Conservation (phyloP, 2,329 filamentous ascomycete genomes). For the Dactylellina drechsleri region DNA sequence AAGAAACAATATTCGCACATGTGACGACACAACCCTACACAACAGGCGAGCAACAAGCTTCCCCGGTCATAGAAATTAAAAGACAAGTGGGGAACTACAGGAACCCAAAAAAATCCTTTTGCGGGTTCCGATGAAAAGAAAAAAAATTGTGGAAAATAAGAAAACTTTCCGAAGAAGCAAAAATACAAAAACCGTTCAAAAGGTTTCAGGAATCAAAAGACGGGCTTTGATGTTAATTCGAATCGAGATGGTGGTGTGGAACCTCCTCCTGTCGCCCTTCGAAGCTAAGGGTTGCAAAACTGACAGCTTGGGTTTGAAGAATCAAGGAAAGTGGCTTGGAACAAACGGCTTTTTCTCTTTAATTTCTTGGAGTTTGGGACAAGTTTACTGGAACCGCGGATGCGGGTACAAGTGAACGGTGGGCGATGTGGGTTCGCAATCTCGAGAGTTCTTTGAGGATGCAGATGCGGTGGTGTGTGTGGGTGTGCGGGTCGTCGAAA, state of each 20-base stretch:
- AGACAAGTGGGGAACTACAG: constrained; percentile 27
- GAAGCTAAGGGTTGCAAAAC: constrained; percentile 7
- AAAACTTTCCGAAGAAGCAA: constrained; percentile 12
- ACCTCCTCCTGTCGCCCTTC: constrained; percentile 4
- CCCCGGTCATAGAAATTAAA: constrained; percentile 35
- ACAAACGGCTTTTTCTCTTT: constrained; percentile 31
- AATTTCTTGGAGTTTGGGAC: constrained; percentile 20
- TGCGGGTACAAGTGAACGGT: constrained; percentile 46
- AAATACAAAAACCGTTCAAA: background rate
- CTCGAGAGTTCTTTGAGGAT: constrained; percentile 38
- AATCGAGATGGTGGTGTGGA: constrained; percentile 33
- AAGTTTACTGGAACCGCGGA: constrained; percentile 52
- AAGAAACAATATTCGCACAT: constrained; percentile 32
- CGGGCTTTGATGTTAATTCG: too few relatives aligned
- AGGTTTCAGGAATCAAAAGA: background rate
- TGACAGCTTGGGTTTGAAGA: constrained; percentile 23
- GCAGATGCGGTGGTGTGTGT: constrained; percentile 24
- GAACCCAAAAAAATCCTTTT: background rate
- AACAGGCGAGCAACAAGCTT: constrained; percentile 31
- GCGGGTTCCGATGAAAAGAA: constrained; percentile 6
- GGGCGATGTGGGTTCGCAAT: constrained; percentile 37
- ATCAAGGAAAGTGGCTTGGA: constrained; percentile 50
- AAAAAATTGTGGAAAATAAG: background rate
- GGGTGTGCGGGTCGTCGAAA: constrained; percentile 13
- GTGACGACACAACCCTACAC: constrained; percentile 26